phyloP scores from a whole-genome alignment of 73 alveolate genomes.

The Tetrahymena malaccensis region DNA sequence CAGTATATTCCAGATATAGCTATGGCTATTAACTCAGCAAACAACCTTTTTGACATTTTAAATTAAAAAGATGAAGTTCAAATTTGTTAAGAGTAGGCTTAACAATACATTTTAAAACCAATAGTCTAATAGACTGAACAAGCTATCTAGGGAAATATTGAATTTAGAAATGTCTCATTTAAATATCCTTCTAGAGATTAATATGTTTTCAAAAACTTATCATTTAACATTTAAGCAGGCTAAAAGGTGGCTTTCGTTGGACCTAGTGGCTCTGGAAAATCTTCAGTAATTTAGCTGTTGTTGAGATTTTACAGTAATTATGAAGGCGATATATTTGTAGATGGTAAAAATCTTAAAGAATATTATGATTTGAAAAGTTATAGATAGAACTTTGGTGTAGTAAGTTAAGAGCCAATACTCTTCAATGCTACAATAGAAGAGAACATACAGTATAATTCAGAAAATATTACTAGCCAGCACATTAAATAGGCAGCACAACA shows the following conservation, averaged over 20 bases:
- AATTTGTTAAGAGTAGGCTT: background rate
- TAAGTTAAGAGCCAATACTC: constrained; percentile 77
- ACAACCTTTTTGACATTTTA: constrained; percentile 15
- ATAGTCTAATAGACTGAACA: background rate
- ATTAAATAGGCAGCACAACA: constrained; percentile 55
- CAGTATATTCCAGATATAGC: constrained; percentile 59
- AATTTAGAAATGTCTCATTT: constrained; percentile 69
- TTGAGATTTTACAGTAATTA: constrained; percentile 70
- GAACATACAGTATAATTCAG: constrained; percentile 46
- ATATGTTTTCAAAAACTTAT: constrained; percentile 44
- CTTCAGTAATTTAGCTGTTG: constrained; percentile 61
- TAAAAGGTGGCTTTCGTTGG: constrained; percentile 78
- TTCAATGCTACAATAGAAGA: constrained; percentile 59
- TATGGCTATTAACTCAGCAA: constrained; percentile 24
- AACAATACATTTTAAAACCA: background rate
- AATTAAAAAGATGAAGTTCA: constrained; percentile 20
- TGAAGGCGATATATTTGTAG: constrained; percentile 58
- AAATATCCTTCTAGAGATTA: constrained; percentile 60
- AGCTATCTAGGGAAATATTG: constrained; percentile 56
- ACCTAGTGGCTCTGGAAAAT: constrained; percentile 77
- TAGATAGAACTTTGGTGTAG: constrained; percentile 66
- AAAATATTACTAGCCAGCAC: constrained; percentile 50
- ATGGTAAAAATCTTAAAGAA: constrained; percentile 60
- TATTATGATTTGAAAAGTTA: constrained; percentile 34
- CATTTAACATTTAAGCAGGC: constrained; percentile 45